phyloP scores from a whole-genome alignment of 2,329 filamentous ascomycete species.

The Pseudopithomyces chartarum region DNA sequence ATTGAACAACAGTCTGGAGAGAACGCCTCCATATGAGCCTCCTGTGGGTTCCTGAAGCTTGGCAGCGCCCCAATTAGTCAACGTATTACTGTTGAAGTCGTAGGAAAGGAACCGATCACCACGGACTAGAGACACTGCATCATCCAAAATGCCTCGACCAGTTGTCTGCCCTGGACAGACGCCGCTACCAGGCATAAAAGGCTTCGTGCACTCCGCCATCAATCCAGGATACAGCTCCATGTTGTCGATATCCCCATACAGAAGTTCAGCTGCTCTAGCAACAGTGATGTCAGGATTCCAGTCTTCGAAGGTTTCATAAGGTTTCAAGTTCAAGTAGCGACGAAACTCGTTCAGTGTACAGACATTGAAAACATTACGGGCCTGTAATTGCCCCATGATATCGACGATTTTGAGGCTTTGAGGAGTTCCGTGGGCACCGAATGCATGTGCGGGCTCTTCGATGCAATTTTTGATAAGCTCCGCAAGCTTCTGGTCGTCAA shows the following conservation, averaged over 20 bases:
- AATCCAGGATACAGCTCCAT: slow-evolving; percentile 74
- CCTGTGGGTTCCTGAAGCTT: slow-evolving; percentile 44
- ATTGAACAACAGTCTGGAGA: slow-evolving; percentile 50
- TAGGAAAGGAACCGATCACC: slow-evolving; percentile 27
- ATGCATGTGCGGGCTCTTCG: slow-evolving; percentile 69
- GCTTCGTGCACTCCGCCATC: slow-evolving; percentile 73
- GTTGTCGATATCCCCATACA: slow-evolving; percentile 57
- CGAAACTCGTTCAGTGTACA: slow-evolving; percentile 80
- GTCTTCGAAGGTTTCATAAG: slow-evolving; percentile 75
- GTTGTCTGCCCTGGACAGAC: slow-evolving; percentile 72
- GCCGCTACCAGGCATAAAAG: slow-evolving; percentile 70
- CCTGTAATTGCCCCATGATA: slow-evolving; percentile 71
- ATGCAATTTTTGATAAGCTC: slow-evolving; percentile 73
- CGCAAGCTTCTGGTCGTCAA: slow-evolving; percentile 65
- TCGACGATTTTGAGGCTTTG: slow-evolving; percentile 60
- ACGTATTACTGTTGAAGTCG: slow-evolving; percentile 37
- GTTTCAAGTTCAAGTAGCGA: slow-evolving; percentile 74
- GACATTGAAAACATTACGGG: slow-evolving; percentile 73
- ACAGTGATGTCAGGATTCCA: slow-evolving; percentile 64
- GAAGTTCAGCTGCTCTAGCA: slow-evolving; percentile 54
- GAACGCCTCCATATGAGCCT: slow-evolving; percentile 54
- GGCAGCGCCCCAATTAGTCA: slow-evolving; percentile 56
- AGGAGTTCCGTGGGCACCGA: slow-evolving; percentile 55
- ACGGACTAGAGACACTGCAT: slow-evolving; percentile 70
- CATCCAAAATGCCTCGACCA: slow-evolving; percentile 73